Evolutionary conservation across 2,329 filamentous ascomycete genomes (phyloP).

Genomic region (Orbilia blumenaviensis): DNA sequence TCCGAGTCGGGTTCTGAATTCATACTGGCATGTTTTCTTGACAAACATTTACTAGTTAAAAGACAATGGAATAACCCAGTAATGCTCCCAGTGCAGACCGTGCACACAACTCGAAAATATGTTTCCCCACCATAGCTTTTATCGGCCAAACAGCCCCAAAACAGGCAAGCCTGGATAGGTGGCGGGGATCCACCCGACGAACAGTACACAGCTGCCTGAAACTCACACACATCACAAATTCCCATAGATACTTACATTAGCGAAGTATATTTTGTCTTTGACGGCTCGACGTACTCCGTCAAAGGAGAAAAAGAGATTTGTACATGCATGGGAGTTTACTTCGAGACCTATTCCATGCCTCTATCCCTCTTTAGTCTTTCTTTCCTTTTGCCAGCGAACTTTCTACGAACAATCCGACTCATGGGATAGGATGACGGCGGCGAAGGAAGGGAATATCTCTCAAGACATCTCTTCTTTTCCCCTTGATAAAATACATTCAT

Average conservation of each 20-base stretch:
- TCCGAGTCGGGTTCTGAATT: constrained; percentile 7
- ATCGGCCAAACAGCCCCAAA: constrained; percentile 42
- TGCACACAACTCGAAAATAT: not conserved
- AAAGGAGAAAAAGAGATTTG: not conserved
- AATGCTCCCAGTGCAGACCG: not conserved
- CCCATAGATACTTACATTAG: not conserved
- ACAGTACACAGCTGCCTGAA: constrained; percentile 36
- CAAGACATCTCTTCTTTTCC: constrained; percentile 9
- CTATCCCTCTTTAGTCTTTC: not conserved
- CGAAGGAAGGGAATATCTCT: constrained; percentile 19
- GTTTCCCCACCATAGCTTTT: not conserved
- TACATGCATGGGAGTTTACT: constrained; percentile 3
- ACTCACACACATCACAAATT: constrained; percentile 10
- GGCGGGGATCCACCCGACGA: constrained; percentile 16
- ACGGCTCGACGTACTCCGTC: not conserved
- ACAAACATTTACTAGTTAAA: not conserved
- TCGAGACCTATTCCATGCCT: constrained; percentile 8
- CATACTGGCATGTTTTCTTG: not conserved
- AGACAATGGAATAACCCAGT: constrained; percentile 8
- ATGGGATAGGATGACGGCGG: constrained; percentile 10
- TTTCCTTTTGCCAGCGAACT: not conserved
- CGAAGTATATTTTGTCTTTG: not conserved
- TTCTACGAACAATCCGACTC: not conserved
- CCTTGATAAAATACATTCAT: not conserved
- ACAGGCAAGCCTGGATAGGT: constrained; percentile 19